These are phyloP conservation scores for Trichophyton equinum DNA, from an alignment of 2,329 filamentous ascomycete species.

Conservation along the genomic window DNA sequence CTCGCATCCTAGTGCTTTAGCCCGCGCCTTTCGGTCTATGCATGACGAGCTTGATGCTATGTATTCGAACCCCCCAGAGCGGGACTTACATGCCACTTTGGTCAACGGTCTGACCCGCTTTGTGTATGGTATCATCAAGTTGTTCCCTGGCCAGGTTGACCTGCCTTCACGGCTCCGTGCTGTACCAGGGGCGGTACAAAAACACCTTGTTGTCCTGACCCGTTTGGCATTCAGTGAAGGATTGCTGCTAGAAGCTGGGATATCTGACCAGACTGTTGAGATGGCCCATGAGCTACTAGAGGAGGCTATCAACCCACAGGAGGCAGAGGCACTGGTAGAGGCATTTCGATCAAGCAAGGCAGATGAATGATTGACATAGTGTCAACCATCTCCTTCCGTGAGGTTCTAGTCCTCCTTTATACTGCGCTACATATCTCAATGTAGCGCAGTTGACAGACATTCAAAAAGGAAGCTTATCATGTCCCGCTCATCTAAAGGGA, in stretches of 20 bases:
- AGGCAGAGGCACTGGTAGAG: slow-evolving; percentile 49
- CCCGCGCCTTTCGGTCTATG: slow-evolving; percentile 60
- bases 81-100: slow-evolving; percentile 36
- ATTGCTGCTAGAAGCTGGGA: slow-evolving; percentile 60
- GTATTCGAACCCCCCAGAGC: slow-evolving; percentile 40
- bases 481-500: no score
- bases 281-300: slow-evolving; percentile 74
- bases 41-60: slow-evolving; percentile 57
- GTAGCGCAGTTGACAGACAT: no score
- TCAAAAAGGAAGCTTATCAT: no score
- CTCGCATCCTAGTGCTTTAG: slow-evolving; percentile 55
- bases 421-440: background rate
- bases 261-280: slow-evolving; percentile 66
- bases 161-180: slow-evolving; percentile 59
- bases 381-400: background rate
- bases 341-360: slow-evolving; percentile 31
- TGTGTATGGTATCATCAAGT: slow-evolving; percentile 46
- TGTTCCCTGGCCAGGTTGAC: slow-evolving; percentile 51
- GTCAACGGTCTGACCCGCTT: slow-evolving; percentile 51
- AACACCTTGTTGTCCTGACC: slow-evolving; percentile 68
- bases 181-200: slow-evolving; percentile 62
- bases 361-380: slow-evolving; percentile 15
- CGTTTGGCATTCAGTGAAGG: slow-evolving; percentile 78
- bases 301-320: slow-evolving; percentile 65
- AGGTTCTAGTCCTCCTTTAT: background rate